phyloP scores from a whole-genome alignment of 768 basidiomycete species.

The Mycena alexandri region DNA sequence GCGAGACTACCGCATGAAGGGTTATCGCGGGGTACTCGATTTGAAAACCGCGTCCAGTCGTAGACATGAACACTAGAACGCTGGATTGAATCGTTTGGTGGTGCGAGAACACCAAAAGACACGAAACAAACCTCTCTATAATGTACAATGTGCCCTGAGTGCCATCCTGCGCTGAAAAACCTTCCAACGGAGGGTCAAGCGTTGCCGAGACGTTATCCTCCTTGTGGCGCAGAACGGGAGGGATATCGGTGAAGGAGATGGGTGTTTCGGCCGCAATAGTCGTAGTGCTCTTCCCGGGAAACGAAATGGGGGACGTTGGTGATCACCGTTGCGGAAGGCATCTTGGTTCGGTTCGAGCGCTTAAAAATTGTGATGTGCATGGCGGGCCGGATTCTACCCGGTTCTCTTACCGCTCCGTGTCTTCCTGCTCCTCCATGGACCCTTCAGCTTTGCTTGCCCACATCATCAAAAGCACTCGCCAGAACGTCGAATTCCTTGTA shows the following conservation, averaged over 20 bases:
- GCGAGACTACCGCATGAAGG: conserved; percentile 91
- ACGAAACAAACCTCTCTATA: conserved; percentile 77
- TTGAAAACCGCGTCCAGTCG: conserved; percentile 80
- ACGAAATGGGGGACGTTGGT: conserved; percentile 52
- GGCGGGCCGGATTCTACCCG: background rate
- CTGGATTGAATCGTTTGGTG: conserved; percentile 52
- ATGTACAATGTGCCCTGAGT: conserved; percentile 82
- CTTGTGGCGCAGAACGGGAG: conserved; percentile 81
- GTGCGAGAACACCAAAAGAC: conserved; percentile 9
- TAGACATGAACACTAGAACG: conserved; percentile 81
- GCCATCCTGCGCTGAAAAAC: conserved; percentile 64
- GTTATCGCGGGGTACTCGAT: conserved; percentile 92
- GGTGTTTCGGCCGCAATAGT: conserved; percentile 84
- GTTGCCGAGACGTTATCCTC: conserved; percentile 77
- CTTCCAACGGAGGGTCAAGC: conserved; percentile 77
- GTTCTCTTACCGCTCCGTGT: background rate
- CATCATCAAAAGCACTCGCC: conserved; percentile 66
- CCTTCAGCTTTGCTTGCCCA: conserved; percentile 61
- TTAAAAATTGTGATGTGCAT: background rate
- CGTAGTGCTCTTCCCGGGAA: conserved; percentile 75
- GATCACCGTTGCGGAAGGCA: conserved; percentile 57
- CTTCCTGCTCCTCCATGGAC: conserved; percentile 16
- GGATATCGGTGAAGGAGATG: conserved; percentile 85
- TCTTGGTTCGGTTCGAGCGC: conserved; percentile 30
- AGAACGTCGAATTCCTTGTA: conserved; percentile 69